phyloP scores from a whole-genome alignment of 2,329 filamentous ascomycete genomes.

The Trichoderma semiorbis region DNA sequence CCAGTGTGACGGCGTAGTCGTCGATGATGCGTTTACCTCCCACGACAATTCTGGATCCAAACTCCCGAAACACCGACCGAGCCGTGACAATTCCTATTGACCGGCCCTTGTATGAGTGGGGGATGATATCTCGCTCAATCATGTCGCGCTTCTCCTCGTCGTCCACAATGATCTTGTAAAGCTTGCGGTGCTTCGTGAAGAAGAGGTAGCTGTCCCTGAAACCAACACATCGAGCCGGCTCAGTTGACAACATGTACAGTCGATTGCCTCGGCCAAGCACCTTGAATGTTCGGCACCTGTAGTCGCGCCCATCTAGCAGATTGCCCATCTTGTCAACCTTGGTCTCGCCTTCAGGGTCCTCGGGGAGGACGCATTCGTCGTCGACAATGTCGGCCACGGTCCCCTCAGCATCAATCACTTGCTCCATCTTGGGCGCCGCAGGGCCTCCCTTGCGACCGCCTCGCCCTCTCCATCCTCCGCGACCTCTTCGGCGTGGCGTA shows the following conservation, averaged over 20 bases:
- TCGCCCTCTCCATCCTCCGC: slow-evolving; percentile 67
- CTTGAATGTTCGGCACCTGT: slow-evolving; percentile 92
- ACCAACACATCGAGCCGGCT: slow-evolving; percentile 92
- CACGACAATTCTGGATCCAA: slow-evolving; percentile 90
- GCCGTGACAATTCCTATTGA: slow-evolving; percentile 96
- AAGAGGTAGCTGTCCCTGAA: slow-evolving; percentile 98
- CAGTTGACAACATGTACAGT: slow-evolving; percentile 97
- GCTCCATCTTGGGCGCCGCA: slow-evolving; percentile 72
- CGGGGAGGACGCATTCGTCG: slow-evolving; percentile 86
- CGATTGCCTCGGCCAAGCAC: slow-evolving; percentile 78
- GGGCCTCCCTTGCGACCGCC: slow-evolving; percentile 66
- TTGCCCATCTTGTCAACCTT: slow-evolving; percentile 91
- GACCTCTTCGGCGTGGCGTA: slow-evolving; percentile 61
- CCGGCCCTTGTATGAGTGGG: slow-evolving; percentile 96
- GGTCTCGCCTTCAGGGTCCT: slow-evolving; percentile 81
- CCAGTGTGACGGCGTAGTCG: slow-evolving; percentile 80
- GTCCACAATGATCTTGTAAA: slow-evolving; percentile 97
- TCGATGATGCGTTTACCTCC: slow-evolving; percentile 82
- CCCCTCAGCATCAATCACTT: slow-evolving; percentile 89
- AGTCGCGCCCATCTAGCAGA: slow-evolving; percentile 79
- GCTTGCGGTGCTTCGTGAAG: slow-evolving; percentile 94
- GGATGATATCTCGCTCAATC: slow-evolving; percentile 92
- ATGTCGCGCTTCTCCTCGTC: slow-evolving; percentile 97
- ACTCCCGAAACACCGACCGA: slow-evolving; percentile 93
- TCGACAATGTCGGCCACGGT: slow-evolving; percentile 86